A percentile compares a stretch with the other conserved stretches of the same genome.
Evolutionary conservation across 106 monocot species (phyloP).

Genomic region (Cymbidium sinense): DNA sequence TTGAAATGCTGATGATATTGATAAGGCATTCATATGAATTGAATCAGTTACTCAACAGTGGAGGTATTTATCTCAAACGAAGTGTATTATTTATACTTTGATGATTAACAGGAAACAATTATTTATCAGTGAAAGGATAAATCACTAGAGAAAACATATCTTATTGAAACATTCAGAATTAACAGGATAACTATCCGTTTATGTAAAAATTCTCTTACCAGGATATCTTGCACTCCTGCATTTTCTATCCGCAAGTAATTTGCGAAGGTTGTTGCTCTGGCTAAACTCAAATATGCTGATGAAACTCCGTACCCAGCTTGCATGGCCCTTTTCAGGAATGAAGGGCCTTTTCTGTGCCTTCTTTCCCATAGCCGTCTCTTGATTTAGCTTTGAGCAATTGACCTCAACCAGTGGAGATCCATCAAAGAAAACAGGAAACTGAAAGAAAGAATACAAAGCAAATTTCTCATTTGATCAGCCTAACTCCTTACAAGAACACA

Average conservation of each 20-base stretch:
- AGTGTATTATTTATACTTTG: neutral
- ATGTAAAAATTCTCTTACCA: conserved; percentile 10
- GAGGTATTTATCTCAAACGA: neutral
- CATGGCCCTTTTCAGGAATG: conserved; percentile 19
- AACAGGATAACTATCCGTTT: neutral
- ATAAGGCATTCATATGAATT: neutral
- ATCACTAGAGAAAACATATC: neutral
- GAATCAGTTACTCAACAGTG: neutral
- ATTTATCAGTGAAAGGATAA: neutral
- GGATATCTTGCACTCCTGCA: conserved; percentile 23
- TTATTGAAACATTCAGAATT: neutral
- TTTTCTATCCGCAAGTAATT: conserved; percentile 47
- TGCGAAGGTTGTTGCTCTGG: conserved; percentile 24
- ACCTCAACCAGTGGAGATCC: conserved; percentile 1
- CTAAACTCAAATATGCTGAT: conserved; percentile 60
- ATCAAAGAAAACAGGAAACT: conserved; percentile 12
- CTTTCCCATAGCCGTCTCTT: conserved; percentile 30
- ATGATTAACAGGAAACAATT: neutral
- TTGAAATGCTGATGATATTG: neutral
- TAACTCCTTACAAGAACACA: neutral
- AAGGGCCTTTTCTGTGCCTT: conserved; percentile 16
- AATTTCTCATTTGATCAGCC: neutral
- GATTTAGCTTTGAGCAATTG: conserved; percentile 1
- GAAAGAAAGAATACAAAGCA: conserved; percentile 9
- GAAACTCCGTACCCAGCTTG: conserved; percentile 63